These are phyloP conservation scores for Colletotrichum sp. DNA, from an alignment of 2,329 filamentous ascomycete genomes.

Conservation along the genomic window DNA sequence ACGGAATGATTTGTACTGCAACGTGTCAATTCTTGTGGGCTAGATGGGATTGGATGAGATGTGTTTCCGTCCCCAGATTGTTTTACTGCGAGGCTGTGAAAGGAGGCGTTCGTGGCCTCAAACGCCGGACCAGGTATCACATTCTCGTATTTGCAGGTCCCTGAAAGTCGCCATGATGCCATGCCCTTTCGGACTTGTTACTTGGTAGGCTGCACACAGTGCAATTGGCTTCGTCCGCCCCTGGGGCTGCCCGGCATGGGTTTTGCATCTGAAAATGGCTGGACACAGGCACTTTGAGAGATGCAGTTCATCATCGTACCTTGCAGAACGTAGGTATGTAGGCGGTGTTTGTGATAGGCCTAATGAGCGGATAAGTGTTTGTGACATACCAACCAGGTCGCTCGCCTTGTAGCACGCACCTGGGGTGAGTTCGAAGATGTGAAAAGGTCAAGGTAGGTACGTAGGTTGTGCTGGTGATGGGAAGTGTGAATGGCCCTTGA, in stretches of 20 bases:
- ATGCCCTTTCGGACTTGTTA: background rate
- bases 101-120: background rate
- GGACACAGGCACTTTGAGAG: background rate
- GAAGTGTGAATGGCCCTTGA: background rate
- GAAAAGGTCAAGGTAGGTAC: background rate
- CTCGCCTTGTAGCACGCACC: background rate
- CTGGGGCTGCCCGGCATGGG: background rate
- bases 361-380: background rate
- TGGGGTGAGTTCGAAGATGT: background rate
- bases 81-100: background rate
- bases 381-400: background rate
- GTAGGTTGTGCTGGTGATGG: background rate
- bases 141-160: background rate
- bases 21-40: background rate
- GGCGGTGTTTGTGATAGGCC: too few relatives aligned
- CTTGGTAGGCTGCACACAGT: background rate
- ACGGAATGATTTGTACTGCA: background rate
- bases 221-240: background rate
- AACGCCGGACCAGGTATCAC: background rate
- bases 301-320: background rate
- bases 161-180: background rate
- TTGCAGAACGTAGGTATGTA: background rate
- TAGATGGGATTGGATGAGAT: background rate
- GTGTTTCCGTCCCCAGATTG: background rate
- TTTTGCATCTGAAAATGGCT: background rate